Evolutionary conservation across 257 asterid genomes (phyloP).

Genomic region (Paraleonurus japonicus): DNA sequence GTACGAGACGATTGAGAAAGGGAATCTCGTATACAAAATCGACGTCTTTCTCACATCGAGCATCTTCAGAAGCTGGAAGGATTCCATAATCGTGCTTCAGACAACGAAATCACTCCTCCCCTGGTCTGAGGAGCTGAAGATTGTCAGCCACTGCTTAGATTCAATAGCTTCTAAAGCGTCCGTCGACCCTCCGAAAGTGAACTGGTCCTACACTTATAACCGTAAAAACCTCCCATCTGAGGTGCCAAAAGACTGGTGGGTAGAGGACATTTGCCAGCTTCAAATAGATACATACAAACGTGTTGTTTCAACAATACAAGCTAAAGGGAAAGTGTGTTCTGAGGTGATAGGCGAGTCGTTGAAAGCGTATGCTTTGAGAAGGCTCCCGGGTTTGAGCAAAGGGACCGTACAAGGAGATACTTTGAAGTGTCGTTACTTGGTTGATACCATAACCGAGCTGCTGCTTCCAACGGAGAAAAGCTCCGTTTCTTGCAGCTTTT

Average conservation of each 20-base stretch:
- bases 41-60: constrained; percentile 25
- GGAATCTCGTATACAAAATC: constrained; percentile 23
- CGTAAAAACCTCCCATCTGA: constrained; percentile 57
- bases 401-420: constrained; percentile 51
- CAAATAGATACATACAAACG: constrained; percentile 55
- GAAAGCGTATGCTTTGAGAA: constrained; percentile 46
- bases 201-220: constrained; percentile 79
- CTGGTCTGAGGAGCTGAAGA: constrained; percentile 68
- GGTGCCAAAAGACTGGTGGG: constrained; percentile 91
- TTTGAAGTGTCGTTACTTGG: constrained; percentile 53
- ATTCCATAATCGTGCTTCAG: constrained; percentile 22
- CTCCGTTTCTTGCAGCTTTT: constrained; percentile 53
- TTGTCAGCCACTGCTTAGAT: constrained; percentile 62
- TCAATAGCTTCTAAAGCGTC: constrained; percentile 65
- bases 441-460: constrained; percentile 50
- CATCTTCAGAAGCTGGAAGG: constrained; percentile 28
- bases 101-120: constrained; percentile 54
- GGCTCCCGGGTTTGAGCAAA: constrained; percentile 59
- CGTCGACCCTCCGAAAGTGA: constrained; percentile 60
- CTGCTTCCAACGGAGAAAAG: constrained; percentile 56
- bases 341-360: constrained; percentile 68
- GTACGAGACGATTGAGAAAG: constrained; percentile 45
- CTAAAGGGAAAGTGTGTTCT: constrained; percentile 48
- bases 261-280: constrained; percentile 75
- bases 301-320: constrained; percentile 49